Base-by-base conservation (phyloP, 2,329 filamentous ascomycete species). In the Fusarium sp. region DNA sequence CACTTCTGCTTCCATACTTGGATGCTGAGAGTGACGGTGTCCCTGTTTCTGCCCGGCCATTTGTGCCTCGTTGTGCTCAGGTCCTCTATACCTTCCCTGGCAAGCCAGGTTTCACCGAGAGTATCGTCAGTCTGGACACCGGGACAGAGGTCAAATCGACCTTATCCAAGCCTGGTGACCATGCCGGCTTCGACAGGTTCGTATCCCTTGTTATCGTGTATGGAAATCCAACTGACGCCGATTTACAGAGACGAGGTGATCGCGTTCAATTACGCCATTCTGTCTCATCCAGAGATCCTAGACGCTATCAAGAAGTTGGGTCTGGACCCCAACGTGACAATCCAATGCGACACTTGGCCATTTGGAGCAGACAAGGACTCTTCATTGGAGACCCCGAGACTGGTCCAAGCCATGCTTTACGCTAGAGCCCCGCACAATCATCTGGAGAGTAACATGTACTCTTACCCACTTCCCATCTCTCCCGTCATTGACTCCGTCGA, bases 401-500 rank as follows among this genome's bases (percentile, higher is more conserved):
- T 54, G 4, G 34, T 54, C 0, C 50, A 54, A 3, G 50, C 50
- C 5, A 54, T 54, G 34, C 24, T 54, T 9, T 54, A 54, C 34
- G 50, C 50, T 8, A 11, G 50, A 10, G 50, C 50, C 32, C 50
- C 50, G 13, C 50, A 54, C 5, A 54, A 28, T 1, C 50, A 54
- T 9, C 24, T 26, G 3, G 50, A 54, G 34, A 54, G 18, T 38
- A 54, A 54, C 7, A 54, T 54, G 50, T 92, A 92, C 77, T 85
- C 85, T 5, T 90, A 88, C 70, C 90, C 90, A 1, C 80, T 92
- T 30, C 88, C 88, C 12, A 83, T 90, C 62, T 87, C 89, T 51
- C 87, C 88, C 5, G 83, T 91, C 36, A 87, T 92, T 85, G 88
- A 92, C 71, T 85, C 86, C 18, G 80, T 83, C 41, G 89, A 85